Evolutionary conservation across 176 grass and related monocot genomes (phyloP).

Genomic region (Ensete glaucum): DNA sequence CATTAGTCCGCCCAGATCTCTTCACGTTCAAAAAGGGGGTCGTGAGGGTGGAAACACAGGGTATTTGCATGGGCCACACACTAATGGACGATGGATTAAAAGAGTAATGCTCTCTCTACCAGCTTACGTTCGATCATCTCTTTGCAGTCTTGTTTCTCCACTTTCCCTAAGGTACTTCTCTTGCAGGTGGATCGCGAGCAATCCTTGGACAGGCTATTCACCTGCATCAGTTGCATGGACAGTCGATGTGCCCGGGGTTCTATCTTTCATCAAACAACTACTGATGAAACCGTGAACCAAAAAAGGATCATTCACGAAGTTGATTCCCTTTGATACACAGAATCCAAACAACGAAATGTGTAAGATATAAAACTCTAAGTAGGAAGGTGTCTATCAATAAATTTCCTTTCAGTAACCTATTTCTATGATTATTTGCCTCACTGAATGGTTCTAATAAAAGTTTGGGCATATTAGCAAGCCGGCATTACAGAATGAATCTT

Average conservation of each 20-base stretch:
- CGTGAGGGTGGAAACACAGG: constrained; percentile 75
- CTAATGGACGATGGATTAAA: constrained; percentile 69
- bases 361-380: too few relatives aligned
- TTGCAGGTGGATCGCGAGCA: constrained; percentile 58
- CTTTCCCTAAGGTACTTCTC: neutral
- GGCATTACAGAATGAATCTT: too few relatives aligned
- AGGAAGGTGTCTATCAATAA: too few relatives aligned
- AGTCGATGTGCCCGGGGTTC: constrained; percentile 48
- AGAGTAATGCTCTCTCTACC: constrained; percentile 27
- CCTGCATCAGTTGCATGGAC: constrained; percentile 77
- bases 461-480: too few relatives aligned
- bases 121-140: neutral
- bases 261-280: constrained; percentile 51
- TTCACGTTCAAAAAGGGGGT: constrained; percentile 74
- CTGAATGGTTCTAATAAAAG: too few relatives aligned
- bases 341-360: too few relatives aligned
- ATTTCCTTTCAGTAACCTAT: too few relatives aligned
- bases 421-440: too few relatives aligned
- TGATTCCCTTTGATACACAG: too few relatives aligned
- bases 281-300: constrained; percentile 35
- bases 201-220: constrained; percentile 52
- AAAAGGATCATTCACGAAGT: neutral
- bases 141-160: neutral
- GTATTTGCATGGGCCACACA: constrained; percentile 67
- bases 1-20: constrained; percentile 43